Conservation (phyloP, 139 green algal genomes). For the Tetradesmus obliquus region DNA sequence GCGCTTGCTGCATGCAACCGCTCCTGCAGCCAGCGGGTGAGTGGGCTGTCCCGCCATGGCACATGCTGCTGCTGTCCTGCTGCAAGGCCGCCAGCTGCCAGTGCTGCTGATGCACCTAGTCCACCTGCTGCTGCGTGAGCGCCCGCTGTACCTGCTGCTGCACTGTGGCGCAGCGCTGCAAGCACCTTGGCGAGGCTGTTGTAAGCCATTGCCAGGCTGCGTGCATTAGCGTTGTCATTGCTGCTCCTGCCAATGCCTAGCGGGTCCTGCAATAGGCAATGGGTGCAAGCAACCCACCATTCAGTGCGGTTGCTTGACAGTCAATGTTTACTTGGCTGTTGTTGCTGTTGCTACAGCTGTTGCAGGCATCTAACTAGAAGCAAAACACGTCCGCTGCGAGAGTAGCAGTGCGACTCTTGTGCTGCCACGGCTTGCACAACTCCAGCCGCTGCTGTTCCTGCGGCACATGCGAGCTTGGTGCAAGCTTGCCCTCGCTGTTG, state of each 20-base stretch:
- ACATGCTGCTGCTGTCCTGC: constrained; percentile 47
- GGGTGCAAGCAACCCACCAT: background rate
- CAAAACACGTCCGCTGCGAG: background rate
- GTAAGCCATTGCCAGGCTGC: constrained; percentile 51
- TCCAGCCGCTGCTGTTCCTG: background rate
- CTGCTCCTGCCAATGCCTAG: constrained; percentile 24
- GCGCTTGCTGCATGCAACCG: constrained; percentile 8
- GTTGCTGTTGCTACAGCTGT: background rate
- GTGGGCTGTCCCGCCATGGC: constrained; percentile 57
- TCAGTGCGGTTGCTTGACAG: background rate
- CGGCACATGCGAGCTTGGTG: background rate
- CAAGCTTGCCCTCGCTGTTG: background rate
- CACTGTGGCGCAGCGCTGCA: constrained; percentile 33
- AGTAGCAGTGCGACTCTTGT: background rate
- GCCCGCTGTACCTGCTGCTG: background rate
- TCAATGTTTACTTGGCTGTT: background rate
- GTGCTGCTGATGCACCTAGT: background rate
- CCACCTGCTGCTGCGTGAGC: background rate
- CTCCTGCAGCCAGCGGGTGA: constrained; percentile 59
- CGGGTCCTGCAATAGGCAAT: constrained; percentile 38
- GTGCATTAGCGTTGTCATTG: constrained; percentile 36
- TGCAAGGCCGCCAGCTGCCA: background rate
- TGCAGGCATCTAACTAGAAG: background rate
- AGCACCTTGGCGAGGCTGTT: constrained; percentile 53
- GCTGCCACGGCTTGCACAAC: too few relatives aligned